phyloP scores from a whole-genome alignment of 2,329 filamentous ascomycete genomes.

The Cytospora paraplurivora region DNA sequence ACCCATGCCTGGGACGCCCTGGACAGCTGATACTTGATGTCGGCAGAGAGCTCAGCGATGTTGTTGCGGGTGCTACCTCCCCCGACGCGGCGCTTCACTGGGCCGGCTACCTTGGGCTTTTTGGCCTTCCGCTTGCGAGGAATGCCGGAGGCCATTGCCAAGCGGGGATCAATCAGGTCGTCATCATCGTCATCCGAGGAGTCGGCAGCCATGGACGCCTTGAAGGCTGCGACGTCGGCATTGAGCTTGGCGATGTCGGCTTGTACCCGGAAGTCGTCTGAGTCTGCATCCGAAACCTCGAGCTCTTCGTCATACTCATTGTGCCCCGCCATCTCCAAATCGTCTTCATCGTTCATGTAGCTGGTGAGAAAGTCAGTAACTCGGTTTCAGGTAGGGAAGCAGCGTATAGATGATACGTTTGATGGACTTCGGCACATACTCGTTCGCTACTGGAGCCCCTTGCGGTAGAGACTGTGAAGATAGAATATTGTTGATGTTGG shows the following conservation, averaged over 20 bases:
- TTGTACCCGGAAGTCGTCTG: conserved; percentile 45
- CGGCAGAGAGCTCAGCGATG: conserved; percentile 67
- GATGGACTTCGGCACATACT: conserved; percentile 15
- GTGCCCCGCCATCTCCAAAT: conserved; percentile 27
- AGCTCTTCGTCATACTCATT: conserved; percentile 29
- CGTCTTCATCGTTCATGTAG: conserved; percentile 30
- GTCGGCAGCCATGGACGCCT: conserved; percentile 33
- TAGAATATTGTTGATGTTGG: conserved; percentile 26
- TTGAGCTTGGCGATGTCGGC: conserved; percentile 44
- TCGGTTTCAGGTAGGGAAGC: no score
- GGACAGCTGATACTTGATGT: conserved; percentile 69
- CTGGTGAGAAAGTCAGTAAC: conserved; percentile 8
- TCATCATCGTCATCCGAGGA: conserved; percentile 18
- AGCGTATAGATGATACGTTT: neutral
- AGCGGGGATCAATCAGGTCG: conserved; percentile 20
- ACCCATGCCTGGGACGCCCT: conserved; percentile 71
- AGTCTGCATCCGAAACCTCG: conserved; percentile 43
- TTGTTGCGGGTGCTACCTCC: conserved; percentile 51
- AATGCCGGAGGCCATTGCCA: conserved; percentile 21
- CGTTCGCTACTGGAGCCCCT: conserved; percentile 7
- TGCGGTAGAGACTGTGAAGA: conserved; percentile 18
- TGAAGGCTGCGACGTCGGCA: conserved; percentile 40
- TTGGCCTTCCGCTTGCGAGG: conserved; percentile 27
- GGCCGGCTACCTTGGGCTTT: conserved; percentile 20
- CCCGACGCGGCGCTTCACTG: conserved; percentile 32